Conservation (phyloP, 148 eudicot genomes). For the Rhododendron vialii region DNA sequence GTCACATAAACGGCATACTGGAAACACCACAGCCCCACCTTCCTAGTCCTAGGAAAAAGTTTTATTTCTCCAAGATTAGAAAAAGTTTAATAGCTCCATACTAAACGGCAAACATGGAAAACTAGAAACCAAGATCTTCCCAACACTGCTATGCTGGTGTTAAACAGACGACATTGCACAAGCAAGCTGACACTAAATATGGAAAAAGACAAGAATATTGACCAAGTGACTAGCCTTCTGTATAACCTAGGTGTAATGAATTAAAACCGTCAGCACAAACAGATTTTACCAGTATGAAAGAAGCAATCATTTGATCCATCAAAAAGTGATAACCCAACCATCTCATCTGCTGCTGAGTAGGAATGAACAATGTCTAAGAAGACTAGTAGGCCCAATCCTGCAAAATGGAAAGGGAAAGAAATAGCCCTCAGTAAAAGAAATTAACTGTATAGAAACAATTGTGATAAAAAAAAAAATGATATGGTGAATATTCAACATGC, state of each 20-base stretch:
- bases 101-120: not conserved
- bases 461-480: not conserved
- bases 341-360: conserved; percentile 95
- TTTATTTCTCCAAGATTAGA: too few species aligned
- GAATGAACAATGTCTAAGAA: conserved; percentile 91
- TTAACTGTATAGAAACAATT: not conserved
- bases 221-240: not conserved
- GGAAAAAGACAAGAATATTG: not conserved
- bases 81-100: too few species aligned
- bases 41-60: not conserved
- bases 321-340: conserved; percentile 89
- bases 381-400: conserved; percentile 91
- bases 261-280: not conserved
- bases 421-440: not conserved
- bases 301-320: conserved; percentile 98
- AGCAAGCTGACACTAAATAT: not conserved
- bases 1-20: not conserved
- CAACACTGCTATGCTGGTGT: not conserved
- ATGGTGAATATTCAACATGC: not conserved
- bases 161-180: not conserved
- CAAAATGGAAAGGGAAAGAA: conserved; percentile 10
- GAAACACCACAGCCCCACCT: not conserved
- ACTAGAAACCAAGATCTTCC: not conserved
- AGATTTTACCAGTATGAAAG: conserved; percentile 75
- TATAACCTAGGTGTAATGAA: not conserved